These are phyloP conservation scores for Magnaporthiopsis rhizophila DNA, from an alignment of 2,329 filamentous ascomycete species.

Conservation along the genomic window DNA sequence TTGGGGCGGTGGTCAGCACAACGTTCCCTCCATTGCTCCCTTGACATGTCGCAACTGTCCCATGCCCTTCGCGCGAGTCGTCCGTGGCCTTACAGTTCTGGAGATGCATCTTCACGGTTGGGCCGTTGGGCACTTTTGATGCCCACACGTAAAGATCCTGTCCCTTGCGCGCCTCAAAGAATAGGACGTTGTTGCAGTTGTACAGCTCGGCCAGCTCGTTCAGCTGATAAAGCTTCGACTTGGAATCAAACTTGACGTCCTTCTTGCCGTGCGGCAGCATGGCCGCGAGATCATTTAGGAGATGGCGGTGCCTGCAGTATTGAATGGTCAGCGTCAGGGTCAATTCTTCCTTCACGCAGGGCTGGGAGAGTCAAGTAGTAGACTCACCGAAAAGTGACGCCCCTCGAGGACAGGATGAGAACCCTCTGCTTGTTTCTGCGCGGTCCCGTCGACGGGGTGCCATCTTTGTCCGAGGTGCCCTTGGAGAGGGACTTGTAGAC, in stretches of 20 bases:
- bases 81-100: constrained; percentile 31
- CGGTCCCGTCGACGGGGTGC: constrained; percentile 23
- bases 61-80: constrained; percentile 9
- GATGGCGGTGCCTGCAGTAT: constrained; percentile 71
- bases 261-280: constrained; percentile 89
- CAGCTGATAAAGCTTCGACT: constrained; percentile 75
- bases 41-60: neutral
- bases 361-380: neutral
- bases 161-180: constrained; percentile 90
- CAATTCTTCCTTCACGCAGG: constrained; percentile 11
- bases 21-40: neutral
- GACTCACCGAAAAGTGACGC: constrained; percentile 73
- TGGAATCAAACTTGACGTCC: constrained; percentile 95
- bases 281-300: constrained; percentile 79
- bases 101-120: constrained; percentile 54
- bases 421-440: constrained; percentile 67
- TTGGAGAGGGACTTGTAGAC: constrained; percentile 71
- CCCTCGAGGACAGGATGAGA: constrained; percentile 83
- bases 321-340: neutral
- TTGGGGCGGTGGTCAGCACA: neutral
- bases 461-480: constrained; percentile 38
- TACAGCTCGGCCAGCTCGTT: constrained; percentile 70
- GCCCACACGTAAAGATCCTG: constrained; percentile 95
- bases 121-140: constrained; percentile 80
- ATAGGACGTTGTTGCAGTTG: constrained; percentile 85